A percentile compares a stretch with the other conserved stretches of the same genome.
Conservation (phyloP, 148 eudicot genomes). For the Drosera capensis region DNA sequence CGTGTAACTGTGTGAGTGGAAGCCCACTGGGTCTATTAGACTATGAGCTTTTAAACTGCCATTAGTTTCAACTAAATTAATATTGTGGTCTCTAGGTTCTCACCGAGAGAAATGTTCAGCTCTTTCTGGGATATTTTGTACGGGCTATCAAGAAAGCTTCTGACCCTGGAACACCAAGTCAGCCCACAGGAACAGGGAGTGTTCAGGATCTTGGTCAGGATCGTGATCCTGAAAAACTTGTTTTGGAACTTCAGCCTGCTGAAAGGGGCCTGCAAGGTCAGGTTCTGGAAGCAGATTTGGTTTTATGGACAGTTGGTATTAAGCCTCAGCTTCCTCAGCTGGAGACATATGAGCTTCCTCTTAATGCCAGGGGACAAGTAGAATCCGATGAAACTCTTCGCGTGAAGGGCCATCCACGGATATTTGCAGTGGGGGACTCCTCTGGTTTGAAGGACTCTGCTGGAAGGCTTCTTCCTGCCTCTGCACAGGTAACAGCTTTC, state of each 20-base stretch:
- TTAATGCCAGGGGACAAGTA: slow-evolving; percentile 75
- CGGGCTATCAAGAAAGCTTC: slow-evolving; percentile 27
- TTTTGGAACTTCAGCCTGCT: slow-evolving; percentile 65
- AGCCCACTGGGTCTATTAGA: too few relatives aligned
- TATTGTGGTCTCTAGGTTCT: slow-evolving; percentile 47
- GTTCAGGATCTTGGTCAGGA: slow-evolving; percentile 6
- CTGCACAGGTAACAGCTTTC: slow-evolving; percentile 99
- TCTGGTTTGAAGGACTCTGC: slow-evolving; percentile 69
- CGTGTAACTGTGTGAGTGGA: too few relatives aligned
- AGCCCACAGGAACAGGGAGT: slow-evolving; percentile 1
- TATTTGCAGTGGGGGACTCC: slow-evolving; percentile 90
- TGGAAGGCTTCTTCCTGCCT: slow-evolving; percentile 75
- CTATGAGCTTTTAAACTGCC: too few relatives aligned
- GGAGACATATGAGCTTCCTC: slow-evolving; percentile 59
- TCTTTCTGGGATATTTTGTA: slow-evolving; percentile 68
- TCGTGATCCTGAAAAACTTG: slow-evolving; percentile 29
- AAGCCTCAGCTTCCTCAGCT: slow-evolving; percentile 65
- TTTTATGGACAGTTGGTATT: slow-evolving; percentile 90
- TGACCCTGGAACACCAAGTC: slow-evolving; percentile 9
- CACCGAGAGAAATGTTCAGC: slow-evolving; percentile 63
- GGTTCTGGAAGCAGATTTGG: slow-evolving; percentile 73
- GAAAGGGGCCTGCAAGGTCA: slow-evolving; percentile 49
- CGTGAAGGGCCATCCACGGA: slow-evolving; percentile 84
- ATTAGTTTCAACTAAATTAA: too few relatives aligned
- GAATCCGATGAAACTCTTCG: slow-evolving; percentile 94